Base-by-base conservation (phyloP, 768 basidiomycete species). In the Amanita inopinata region DNA sequence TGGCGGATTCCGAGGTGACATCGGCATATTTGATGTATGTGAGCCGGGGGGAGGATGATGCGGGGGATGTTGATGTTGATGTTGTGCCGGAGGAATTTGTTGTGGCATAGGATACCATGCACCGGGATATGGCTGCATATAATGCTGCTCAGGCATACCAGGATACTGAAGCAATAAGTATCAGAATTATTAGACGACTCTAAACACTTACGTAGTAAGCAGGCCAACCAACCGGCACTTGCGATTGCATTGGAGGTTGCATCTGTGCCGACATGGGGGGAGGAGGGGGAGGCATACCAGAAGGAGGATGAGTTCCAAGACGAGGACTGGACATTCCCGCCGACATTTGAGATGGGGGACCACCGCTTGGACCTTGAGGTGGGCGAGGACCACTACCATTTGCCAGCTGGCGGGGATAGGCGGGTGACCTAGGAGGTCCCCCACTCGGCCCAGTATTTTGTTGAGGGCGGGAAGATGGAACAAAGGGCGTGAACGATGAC, bases 301-400 rank as follows among this genome's bases (percentile, higher is more conserved):
- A 67, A 47, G 75, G 74, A 23, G 76, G 71, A 53, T 73, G 76
- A 20, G 77, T 70, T 18, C 67, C 73, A 56, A 85, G 62, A 49
- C 83, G 73, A 23, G 84, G 85, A 58, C 82, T 85, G 27, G 76
- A 62, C 60, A 82, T 55, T n/a, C 66, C 73, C 3, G 74, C 53
- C 30, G 78, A 66, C 44, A 72, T 66, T 12, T 62, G 58, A 5
- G 67, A 62, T 18, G 75, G n/a, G n/a, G n/a, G 69, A 30, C 71
- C 73, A 38, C 71, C 74, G 58, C 71, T 75, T 41, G 76, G 74
- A 33, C 76, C 77, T 51, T 70, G 70, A 48, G 71, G 69, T 17
- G 78, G 69, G 37, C 79, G 71, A 39, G 73, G 65, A 23, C 67
- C 70, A 53, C 55, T 63, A 32, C 82, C 81, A 53, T 84, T 86